Evolutionary conservation across 1,284 basidiomycete species (phyloP), one percentile per base, ranked within the genome.

Genomic region (Microbotryum scabiosae): DNA sequence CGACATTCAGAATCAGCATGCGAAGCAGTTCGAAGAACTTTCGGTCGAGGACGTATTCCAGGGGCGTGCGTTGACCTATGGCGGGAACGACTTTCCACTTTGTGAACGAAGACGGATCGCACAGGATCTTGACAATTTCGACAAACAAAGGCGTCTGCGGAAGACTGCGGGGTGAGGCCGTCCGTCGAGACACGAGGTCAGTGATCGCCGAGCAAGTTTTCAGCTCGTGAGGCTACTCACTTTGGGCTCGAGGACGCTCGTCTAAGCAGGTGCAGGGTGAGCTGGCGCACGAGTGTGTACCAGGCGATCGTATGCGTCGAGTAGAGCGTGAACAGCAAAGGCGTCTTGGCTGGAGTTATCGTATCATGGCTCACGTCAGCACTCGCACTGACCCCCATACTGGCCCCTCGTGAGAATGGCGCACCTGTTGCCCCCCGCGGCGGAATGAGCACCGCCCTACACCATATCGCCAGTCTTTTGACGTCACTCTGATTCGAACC

Each of bases 401-500:
- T 62, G 68, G n/a, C 61, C 54, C 2, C 18, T 9, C 14, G 44
- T 41, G 44, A 7, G 4, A 10, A 36, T 5, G 8, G 49, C 59
- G 49, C 45, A 59, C 57, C 54, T 4, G 47, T 23, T 43, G 9
- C 20, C 3, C 18, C 28, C 3, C 41, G 45, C 0, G 41, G 20
- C 14, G 61, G 55, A 3, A 44, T 28, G 14, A 75, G 45, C 69
- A 84, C 73, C 21, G 73, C 69, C 50, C 73, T 67, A 21, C 81
- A 82, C 84, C 85, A 86, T 18, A 72, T 57, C 2, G 69, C 77
- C 16, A 88, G 75, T 14, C 75, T 56, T 44, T 67, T 67, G 44
- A 68, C 55, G 30, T 74, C 73, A 7, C 45, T 62, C 16, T 48
- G 56, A 46, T 70, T 66, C 6, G 56, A 55, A 18, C 30, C 54